A percentile compares a stretch with the other conserved stretches of the same genome.
Conservation (phyloP, 768 basidiomycete species). For the Auricularia auricula-judae region DNA sequence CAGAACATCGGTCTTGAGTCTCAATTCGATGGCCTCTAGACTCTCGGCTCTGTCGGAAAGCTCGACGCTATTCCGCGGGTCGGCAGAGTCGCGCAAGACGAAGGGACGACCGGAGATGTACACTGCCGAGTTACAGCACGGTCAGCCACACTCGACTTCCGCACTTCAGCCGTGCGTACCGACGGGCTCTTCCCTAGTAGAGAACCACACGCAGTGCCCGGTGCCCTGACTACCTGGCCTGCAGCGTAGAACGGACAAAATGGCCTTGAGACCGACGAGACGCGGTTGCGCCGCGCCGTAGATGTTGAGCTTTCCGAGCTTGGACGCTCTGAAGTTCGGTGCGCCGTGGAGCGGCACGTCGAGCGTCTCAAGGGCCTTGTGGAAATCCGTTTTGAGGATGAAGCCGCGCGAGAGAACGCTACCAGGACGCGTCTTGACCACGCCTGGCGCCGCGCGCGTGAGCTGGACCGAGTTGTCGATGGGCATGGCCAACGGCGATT, state of each 20-base stretch:
- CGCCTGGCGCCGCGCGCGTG: constrained; percentile 38
- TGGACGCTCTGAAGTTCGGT: constrained; percentile 85
- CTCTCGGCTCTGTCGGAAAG: constrained; percentile 92
- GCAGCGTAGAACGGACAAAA: constrained; percentile 74
- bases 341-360: constrained; percentile 90
- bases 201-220: constrained; percentile 88
- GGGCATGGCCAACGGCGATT: not conserved
- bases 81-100: constrained; percentile 78
- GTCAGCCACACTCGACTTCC: constrained; percentile 1
- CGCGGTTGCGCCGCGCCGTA: constrained; percentile 95
- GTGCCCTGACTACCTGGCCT: constrained; percentile 51
- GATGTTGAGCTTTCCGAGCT: constrained; percentile 72
- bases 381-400: constrained; percentile 90
- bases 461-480: constrained; percentile 2
- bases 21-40: constrained; percentile 81
- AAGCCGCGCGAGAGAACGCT: constrained; percentile 81
- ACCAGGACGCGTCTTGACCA: constrained; percentile 75
- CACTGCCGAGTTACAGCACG: constrained; percentile 29
- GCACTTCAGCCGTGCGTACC: constrained; percentile 35
- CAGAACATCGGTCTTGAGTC: constrained; percentile 85
- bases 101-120: constrained; percentile 90
- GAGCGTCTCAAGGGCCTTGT: constrained; percentile 70
- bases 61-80: constrained; percentile 66
- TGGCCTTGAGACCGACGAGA: constrained; percentile 80
- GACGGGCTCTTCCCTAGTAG: constrained; percentile 91